Evolutionary conservation across 768 basidiomycete species (phyloP).

Genomic region (Auricularia sp.): DNA sequence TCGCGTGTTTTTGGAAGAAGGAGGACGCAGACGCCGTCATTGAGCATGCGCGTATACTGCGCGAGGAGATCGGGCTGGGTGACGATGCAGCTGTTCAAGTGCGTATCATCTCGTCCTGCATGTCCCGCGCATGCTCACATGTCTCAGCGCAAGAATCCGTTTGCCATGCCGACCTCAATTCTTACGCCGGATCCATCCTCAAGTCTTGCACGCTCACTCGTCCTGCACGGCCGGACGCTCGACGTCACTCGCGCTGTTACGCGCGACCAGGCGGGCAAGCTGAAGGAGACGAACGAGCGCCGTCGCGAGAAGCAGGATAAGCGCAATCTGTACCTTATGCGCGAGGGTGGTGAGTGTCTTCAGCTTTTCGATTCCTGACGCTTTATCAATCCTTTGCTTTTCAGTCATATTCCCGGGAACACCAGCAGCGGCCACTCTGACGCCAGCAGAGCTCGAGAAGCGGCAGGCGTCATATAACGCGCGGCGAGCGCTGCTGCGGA

Average conservation of each 20-base stretch:
- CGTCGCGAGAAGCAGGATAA: conserved; percentile 85
- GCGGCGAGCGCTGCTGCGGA: conserved; percentile 70
- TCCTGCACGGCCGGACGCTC: conserved; percentile 85
- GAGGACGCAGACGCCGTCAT: conserved; percentile 82
- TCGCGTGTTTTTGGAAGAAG: conserved; percentile 94
- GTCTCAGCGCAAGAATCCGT: conserved; percentile 62
- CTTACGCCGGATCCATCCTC: conserved; percentile 92
- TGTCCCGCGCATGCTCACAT: not conserved
- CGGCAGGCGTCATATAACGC: conserved; percentile 80
- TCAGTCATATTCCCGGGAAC: conserved; percentile 86
- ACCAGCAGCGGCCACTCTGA: conserved; percentile 62
- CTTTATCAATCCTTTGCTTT: not conserved
- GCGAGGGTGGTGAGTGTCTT: conserved; percentile 75
- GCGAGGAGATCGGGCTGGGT: conserved; percentile 44
- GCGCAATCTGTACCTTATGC: conserved; percentile 87
- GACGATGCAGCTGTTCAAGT: conserved; percentile 9
- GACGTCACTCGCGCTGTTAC: conserved; percentile 88
- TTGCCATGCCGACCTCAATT: conserved; percentile 70
- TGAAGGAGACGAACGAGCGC: conserved; percentile 83
- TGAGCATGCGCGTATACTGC: conserved; percentile 65
- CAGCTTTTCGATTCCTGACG: not conserved
- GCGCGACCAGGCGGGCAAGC: conserved; percentile 74
- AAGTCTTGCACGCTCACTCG: conserved; percentile 67
- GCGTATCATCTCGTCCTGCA: no score
- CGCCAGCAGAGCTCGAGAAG: conserved; percentile 71